These are phyloP conservation scores for Rhizopogon vesiculosus DNA, from an alignment of 768 basidiomycete genomes.

Conservation along the genomic window DNA sequence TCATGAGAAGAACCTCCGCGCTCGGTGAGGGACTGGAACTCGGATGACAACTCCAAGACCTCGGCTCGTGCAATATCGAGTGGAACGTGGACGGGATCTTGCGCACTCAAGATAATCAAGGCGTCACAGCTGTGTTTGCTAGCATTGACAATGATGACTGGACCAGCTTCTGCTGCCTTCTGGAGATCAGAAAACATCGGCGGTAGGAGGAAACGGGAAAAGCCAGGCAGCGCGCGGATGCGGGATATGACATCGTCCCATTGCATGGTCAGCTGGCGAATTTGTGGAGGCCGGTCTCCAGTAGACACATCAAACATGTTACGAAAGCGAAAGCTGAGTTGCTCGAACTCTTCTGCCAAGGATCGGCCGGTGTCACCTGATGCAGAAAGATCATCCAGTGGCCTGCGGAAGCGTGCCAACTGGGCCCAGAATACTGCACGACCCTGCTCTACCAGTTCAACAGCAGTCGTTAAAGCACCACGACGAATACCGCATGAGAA, in stretches of 20 bases:
- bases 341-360: constrained; percentile 23
- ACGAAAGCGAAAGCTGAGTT: constrained; percentile 7
- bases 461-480: constrained; percentile 14
- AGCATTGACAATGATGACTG: constrained; percentile 12
- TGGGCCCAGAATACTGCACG: constrained; percentile 24
- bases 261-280: neutral
- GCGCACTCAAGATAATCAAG: constrained; percentile 7
- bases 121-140: constrained; percentile 9
- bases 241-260: constrained; percentile 4
- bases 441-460: constrained; percentile 32
- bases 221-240: constrained; percentile 8
- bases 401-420: constrained; percentile 18
- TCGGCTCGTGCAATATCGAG: constrained; percentile 1
- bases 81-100: constrained; percentile 4
- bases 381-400: constrained; percentile 18
- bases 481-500: constrained; percentile 16
- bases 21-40: constrained; percentile 1
- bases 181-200: constrained; percentile 1
- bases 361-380: constrained; percentile 7
- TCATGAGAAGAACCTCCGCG: constrained; percentile 8
- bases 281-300: neutral
- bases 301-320: neutral
- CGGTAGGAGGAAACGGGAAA: constrained; percentile 9
- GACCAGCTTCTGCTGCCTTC: constrained; percentile 9
- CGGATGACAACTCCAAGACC: constrained; percentile 5